These are phyloP conservation scores for Debaryomyces nepalensis DNA, from an alignment of 1,139 yeast species.

Conservation along the genomic window DNA sequence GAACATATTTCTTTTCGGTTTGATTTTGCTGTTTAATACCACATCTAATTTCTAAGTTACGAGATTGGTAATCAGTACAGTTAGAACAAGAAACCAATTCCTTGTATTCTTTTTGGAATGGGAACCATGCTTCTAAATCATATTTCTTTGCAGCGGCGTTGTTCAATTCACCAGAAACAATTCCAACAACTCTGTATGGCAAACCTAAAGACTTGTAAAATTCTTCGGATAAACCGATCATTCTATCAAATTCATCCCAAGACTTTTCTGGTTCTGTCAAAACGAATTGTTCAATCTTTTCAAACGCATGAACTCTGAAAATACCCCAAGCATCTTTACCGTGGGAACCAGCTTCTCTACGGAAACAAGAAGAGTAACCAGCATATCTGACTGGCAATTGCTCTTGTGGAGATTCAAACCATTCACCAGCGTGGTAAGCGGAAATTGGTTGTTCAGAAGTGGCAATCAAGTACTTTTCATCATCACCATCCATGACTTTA, in stretches of 20 bases:
- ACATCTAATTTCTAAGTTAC: slow-evolving; percentile 97
- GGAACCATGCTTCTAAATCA: slow-evolving; percentile 99
- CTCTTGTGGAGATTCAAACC: slow-evolving; percentile 98
- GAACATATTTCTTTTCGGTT: slow-evolving; percentile 96
- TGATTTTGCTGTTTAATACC: slow-evolving; percentile 97
- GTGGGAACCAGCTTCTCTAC: slow-evolving; percentile 99
- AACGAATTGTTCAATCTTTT: slow-evolving; percentile 95
- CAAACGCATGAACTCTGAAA: slow-evolving; percentile 98
- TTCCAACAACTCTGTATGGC: slow-evolving; percentile 97
- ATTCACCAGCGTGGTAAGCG: slow-evolving; percentile 96
- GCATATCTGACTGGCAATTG: slow-evolving; percentile 96
- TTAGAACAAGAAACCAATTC: slow-evolving; percentile 98
- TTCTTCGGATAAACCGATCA: slow-evolving; percentile 90
- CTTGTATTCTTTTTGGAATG: slow-evolving; percentile 97
- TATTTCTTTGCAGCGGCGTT: slow-evolving; percentile 99
- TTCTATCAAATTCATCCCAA: slow-evolving; percentile 95
- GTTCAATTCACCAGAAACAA: slow-evolving; percentile 97
- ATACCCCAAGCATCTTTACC: slow-evolving; percentile 99
- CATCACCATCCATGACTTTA: slow-evolving; percentile 95
- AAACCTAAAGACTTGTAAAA: slow-evolving; percentile 90
- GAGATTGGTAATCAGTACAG: slow-evolving; percentile 98
- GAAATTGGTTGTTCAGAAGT: slow-evolving; percentile 99
- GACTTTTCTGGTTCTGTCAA: slow-evolving; percentile 97
- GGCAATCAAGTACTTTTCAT: slow-evolving; percentile 96
- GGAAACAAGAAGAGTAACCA: slow-evolving; percentile 97